Evolutionary conservation across 441 rosid species (phyloP), one percentile per base, ranked within the genome.

Genomic region (Syzygium syzygioides): DNA sequence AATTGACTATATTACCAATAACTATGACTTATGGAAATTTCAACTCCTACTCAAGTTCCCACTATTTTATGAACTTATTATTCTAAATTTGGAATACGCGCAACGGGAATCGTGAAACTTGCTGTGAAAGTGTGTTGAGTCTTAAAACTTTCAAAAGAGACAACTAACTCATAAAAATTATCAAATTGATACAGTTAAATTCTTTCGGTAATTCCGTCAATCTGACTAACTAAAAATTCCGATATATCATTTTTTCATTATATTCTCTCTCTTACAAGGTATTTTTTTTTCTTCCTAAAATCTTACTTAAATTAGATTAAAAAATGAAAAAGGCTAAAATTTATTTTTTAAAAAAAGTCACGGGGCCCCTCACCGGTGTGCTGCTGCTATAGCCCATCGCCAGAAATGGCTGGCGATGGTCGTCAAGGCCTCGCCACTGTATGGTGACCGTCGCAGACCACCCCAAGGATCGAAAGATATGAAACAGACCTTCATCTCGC

Each of bases 401-500:
- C 7, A 26, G 15, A 59, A 11, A 12, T 59, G 64, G 3, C 64
- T 3, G 8, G 30, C 30, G 14, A 17, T 5, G 64, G 30, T 26
- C 6, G 30, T n/a, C 7, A 12, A 3, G 64, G 14, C 6, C 14
- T 59, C 2, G 30, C n/a, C 64, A 3, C 4, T 26, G 14, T 3
- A 12, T 13, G 13, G 5, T 13, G 28, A 57, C 62, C 62, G 5
- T 25, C 11, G 12, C 66, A 2, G 34, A n/a, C 68, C 68, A n/a
- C 68, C 68, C 62, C 7, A 30, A 48, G 41, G 55, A 9, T 8
- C 9, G 85, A 76, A 17, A 28, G 4, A 83, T 71, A 17, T 55
- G 86, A 83, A 87, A 48, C 71, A 13, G 71, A 91, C 93, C 93
- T 92, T 68, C 88, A 87, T 90, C 79, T 55, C 80, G 41, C 12